Conservation (phyloP, 495 filamentous ascomycete species). For the Aspergillus biplanus region DNA sequence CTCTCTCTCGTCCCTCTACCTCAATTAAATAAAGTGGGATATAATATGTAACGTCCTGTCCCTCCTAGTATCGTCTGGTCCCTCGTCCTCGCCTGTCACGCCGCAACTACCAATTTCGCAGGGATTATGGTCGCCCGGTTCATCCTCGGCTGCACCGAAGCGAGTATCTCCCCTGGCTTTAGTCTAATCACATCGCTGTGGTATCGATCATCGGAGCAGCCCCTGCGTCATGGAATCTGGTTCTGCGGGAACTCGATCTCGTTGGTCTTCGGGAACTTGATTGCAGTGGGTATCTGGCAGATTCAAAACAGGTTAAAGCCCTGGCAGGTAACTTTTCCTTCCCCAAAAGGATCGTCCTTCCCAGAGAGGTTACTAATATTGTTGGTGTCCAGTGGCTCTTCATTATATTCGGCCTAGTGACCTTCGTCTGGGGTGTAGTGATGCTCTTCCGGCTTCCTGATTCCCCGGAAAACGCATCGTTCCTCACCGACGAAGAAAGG, state of each 20-base stretch:
- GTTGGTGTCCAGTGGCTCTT: constrained; percentile 7
- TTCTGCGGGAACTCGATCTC: constrained; percentile 38
- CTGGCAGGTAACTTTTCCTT: constrained; percentile 27
- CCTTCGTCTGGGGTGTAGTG: constrained; percentile 16
- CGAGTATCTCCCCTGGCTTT: constrained; percentile 37
- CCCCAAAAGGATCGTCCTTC: not conserved
- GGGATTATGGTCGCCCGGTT: constrained; percentile 51
- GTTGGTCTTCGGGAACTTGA: constrained; percentile 28
- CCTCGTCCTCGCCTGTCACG: constrained; percentile 53
- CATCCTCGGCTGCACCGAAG: constrained; percentile 55
- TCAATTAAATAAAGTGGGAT: not conserved
- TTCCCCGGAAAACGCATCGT: constrained; percentile 26
- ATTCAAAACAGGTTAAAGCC: constrained; percentile 21
- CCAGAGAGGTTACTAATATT: not conserved
- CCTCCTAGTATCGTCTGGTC: constrained; percentile 34
- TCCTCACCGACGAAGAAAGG: constrained; percentile 32
- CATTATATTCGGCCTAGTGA: constrained; percentile 22
- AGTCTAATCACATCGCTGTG: constrained; percentile 38
- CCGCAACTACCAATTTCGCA: constrained; percentile 50
- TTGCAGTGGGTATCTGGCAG: constrained; percentile 31
- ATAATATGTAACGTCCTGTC: too few relatives aligned
- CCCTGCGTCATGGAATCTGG: constrained; percentile 56
- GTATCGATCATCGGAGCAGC: constrained; percentile 53
- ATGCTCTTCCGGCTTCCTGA: constrained; percentile 15
- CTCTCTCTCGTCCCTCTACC: too few relatives aligned